Conservation (phyloP, 345 rosid genomes). For the Gossypioides kirkii region DNA sequence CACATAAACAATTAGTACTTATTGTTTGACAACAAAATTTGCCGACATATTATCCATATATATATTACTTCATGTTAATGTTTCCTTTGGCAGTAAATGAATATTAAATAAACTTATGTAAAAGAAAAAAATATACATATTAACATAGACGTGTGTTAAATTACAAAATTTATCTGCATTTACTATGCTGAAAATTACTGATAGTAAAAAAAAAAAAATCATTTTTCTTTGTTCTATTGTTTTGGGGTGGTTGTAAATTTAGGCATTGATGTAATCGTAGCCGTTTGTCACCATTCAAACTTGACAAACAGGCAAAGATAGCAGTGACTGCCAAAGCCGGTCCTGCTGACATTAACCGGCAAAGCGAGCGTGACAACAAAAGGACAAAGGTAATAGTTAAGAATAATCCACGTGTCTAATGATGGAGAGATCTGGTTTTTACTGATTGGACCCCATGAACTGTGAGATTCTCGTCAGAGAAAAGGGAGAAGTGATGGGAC, state of each 20-base stretch:
- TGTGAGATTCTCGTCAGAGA: constrained; percentile 21
- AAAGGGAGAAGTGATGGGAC: constrained; percentile 9
- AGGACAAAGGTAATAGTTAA: neutral
- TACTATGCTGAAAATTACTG: constrained; percentile 4
- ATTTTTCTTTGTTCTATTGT: too few relatives aligned
- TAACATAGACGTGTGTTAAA: too few relatives aligned
- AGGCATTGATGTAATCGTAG: constrained; percentile 18
- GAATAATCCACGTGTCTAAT: constrained; percentile 7
- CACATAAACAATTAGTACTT: neutral
- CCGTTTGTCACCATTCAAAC: neutral
- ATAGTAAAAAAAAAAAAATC: neutral
- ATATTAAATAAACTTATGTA: too few relatives aligned
- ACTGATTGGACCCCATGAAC: constrained; percentile 4
- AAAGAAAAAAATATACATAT: too few relatives aligned
- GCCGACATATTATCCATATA: neutral
- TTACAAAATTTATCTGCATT: neutral
- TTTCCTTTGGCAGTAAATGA: too few relatives aligned
- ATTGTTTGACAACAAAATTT: neutral
- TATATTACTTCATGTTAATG: too few relatives aligned
- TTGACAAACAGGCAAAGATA: neutral
- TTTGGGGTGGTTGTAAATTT: too few relatives aligned
- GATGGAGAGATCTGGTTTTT: neutral
- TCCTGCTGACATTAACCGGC: constrained; percentile 9
- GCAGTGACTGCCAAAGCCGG: constrained; percentile 14
- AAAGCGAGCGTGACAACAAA: constrained; percentile 24